phyloP scores from a whole-genome alignment of 177 flowering plant species.

The Tripterygium wilfordii region DNA sequence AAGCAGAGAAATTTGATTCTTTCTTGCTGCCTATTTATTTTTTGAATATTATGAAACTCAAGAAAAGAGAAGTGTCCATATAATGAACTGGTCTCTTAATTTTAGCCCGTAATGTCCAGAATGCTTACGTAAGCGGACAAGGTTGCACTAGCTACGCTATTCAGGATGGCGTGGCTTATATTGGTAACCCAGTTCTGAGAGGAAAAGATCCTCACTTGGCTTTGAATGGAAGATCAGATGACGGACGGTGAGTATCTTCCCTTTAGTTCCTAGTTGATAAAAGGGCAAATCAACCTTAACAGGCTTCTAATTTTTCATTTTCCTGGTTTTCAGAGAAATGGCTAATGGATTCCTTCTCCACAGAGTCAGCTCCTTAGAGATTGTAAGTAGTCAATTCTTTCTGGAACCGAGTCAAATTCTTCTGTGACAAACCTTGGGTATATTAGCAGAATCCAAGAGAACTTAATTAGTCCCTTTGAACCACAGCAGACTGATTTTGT shows the following conservation, averaged over 20 bases:
- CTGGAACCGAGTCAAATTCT: background rate
- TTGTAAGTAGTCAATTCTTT: conserved; percentile 33
- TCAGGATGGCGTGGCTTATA: conserved; percentile 27
- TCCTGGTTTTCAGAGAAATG: conserved; percentile 25
- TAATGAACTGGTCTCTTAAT: background rate
- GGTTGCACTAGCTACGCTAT: conserved; percentile 25
- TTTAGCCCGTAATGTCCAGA: conserved; percentile 33
- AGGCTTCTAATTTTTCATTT: background rate
- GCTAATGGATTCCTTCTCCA: conserved; percentile 58
- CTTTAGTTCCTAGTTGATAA: background rate
- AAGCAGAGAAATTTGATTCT: too few species aligned
- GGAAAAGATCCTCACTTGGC: conserved; percentile 9
- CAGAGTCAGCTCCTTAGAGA: conserved; percentile 44
- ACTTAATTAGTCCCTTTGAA: too few species aligned
- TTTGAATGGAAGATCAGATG: conserved; percentile 11
- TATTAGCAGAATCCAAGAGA: too few species aligned
- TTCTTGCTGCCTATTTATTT: too few species aligned
- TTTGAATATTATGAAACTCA: too few species aligned
- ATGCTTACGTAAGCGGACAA: conserved; percentile 50
- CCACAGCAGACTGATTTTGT: too few species aligned
- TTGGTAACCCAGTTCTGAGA: conserved; percentile 21
- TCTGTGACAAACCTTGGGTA: background rate
- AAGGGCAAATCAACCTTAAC: background rate
- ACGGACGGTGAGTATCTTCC: conserved; percentile 19
- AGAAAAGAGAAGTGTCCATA: background rate